These are phyloP conservation scores for Castanea mollissima DNA, from an alignment of 306 rosid genomes.

Conservation along the genomic window DNA sequence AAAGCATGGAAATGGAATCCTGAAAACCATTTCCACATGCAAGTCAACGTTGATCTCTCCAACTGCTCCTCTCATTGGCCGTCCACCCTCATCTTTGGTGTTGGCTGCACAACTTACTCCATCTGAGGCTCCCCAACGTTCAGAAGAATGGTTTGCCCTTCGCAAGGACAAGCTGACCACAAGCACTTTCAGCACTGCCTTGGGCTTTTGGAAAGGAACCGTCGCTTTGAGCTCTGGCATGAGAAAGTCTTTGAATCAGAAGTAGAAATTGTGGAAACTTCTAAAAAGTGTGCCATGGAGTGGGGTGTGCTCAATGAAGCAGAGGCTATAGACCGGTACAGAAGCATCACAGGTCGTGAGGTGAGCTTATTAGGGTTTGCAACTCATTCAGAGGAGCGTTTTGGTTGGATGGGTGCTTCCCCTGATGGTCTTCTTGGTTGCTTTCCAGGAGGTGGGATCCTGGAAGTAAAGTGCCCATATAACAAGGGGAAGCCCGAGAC, in stretches of 20 bases:
- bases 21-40: slow-evolving; percentile 38
- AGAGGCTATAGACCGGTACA: slow-evolving; percentile 70
- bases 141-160: slow-evolving; percentile 95
- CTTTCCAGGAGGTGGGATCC: slow-evolving; percentile 62
- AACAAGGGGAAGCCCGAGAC: slow-evolving; percentile 93
- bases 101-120: slow-evolving; percentile 40
- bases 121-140: slow-evolving; percentile 68
- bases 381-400: slow-evolving; percentile 52
- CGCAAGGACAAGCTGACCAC: slow-evolving; percentile 90
- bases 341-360: slow-evolving; percentile 68
- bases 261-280: slow-evolving; percentile 35
- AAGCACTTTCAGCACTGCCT: slow-evolving; percentile 89
- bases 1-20: slow-evolving; percentile 15
- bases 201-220: slow-evolving; percentile 93
- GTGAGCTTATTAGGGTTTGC: slow-evolving; percentile 78
- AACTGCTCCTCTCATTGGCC: slow-evolving; percentile 23
- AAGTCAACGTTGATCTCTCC: slow-evolving; percentile 19
- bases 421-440: slow-evolving; percentile 86
- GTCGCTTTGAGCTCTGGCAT: slow-evolving; percentile 77
- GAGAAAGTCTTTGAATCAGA: slow-evolving; percentile 71
- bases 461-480: slow-evolving; percentile 95
- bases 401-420: slow-evolving; percentile 90
- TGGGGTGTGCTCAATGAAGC: slow-evolving; percentile 93
- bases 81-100: slow-evolving; percentile 39
- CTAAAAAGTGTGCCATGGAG: slow-evolving; percentile 60